Evolutionary conservation across 2,329 filamentous ascomycete species (phyloP), one percentile per base, ranked within the genome.

Genomic region (Sarocladium oryzae): DNA sequence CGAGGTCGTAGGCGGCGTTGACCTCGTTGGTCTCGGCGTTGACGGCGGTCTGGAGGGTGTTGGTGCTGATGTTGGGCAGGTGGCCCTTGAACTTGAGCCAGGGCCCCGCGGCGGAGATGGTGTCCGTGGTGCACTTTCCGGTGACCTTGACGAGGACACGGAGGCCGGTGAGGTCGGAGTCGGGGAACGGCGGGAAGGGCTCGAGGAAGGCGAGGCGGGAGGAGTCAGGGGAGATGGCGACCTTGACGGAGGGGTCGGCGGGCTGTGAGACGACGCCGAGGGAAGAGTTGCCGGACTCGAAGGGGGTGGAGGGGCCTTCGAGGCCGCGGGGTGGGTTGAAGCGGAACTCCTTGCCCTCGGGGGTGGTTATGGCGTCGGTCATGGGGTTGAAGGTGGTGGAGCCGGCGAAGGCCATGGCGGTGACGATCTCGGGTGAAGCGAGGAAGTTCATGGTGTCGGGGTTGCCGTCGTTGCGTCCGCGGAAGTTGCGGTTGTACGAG

Each of bases 11-110:
- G 4, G 92, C 93, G 18, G 81, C 84, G 69, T 97, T 97, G 57
- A 93, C 91, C 69, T 96, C 91, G 59, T 86, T 87, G 0, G 92
- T 99, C 56, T 88, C 89, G 38, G 88, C 90, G 69, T 96, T 96
- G 65, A 91, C 79, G 54, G 93, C 93, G 51, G 90, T 93, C 71
- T 96, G 96, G 58, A 99, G 82, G 2, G 93, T 99, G 79, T 99
- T 99, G 65, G 89, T 89, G 60, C 85, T 88, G 69, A 99, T 99
- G 76, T 99, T 99, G 68, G 93, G 89, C 56, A 99, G 82, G 70
- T 99, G 93, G 56, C 93, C 93, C 78, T 97, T 97, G 82, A 97
- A 99, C 73, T 97, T 97, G 59, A 99, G 82, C 92, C 92, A 97
- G 15, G 92, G 92, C 5, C 92, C 92, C 1, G 92, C 92, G 30